These are phyloP conservation scores for Metarhizium anisopliae DNA, from an alignment of 2,329 filamentous ascomycete genomes.

Conservation along the genomic window DNA sequence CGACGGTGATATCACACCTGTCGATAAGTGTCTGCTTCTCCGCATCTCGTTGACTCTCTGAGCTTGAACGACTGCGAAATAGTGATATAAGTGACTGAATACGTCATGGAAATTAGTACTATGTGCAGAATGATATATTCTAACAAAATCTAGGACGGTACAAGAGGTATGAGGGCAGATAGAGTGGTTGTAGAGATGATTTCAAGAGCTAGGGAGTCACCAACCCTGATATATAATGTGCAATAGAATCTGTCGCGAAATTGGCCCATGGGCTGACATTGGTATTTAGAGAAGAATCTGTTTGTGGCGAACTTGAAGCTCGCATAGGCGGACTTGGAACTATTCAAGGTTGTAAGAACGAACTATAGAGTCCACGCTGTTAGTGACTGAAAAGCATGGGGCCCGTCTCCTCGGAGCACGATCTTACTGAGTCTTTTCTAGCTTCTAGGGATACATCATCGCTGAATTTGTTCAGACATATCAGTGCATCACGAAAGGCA, in stretches of 20 bases:
- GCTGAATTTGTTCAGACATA: constrained; percentile 70
- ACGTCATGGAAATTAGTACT: background rate
- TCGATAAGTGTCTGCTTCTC: constrained; percentile 65
- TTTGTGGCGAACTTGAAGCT: constrained; percentile 59
- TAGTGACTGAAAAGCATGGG: background rate
- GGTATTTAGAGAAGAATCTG: constrained; percentile 66
- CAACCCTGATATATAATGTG: constrained; percentile 62
- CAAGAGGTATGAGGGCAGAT: background rate
- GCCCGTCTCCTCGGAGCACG: background rate
- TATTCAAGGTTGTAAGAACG: constrained; percentile 65
- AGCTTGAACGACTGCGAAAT: constrained; percentile 56
- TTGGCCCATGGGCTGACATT: constrained; percentile 47
- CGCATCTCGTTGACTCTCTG: constrained; percentile 46
- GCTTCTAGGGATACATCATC: constrained; percentile 71
- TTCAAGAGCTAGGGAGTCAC: constrained; percentile 6
- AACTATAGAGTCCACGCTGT: constrained; percentile 38
- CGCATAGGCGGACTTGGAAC: constrained; percentile 72
- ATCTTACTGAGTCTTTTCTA: constrained; percentile 52
- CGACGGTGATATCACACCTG: constrained; percentile 63
- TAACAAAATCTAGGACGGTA: background rate
- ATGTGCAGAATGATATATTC: background rate
- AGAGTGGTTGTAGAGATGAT: background rate
- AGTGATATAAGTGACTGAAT: constrained; percentile 58
- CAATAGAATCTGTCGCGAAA: constrained; percentile 59
- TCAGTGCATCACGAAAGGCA: constrained; percentile 62